phyloP scores from a whole-genome alignment of 1,284 basidiomycete genomes.

The Leccinum fuscescens region DNA sequence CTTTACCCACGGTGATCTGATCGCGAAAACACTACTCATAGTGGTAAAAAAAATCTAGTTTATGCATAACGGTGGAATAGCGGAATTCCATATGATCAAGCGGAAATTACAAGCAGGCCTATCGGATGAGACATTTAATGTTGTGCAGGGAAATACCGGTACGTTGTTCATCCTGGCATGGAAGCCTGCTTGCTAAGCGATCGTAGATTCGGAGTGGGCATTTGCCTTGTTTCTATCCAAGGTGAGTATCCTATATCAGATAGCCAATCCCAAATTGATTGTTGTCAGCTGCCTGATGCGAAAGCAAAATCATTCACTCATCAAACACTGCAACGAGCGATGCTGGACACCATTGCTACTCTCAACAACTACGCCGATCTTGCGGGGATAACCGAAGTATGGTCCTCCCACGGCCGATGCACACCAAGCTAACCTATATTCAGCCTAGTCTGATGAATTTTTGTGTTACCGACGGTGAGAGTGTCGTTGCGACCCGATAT shows the following conservation, averaged over 20 bases:
- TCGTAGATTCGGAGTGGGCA: slow-evolving; percentile 88
- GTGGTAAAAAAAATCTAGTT: slow-evolving; percentile 49
- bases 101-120: slow-evolving; percentile 72
- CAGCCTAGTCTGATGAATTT: slow-evolving; percentile 95
- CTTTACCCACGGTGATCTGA: background rate
- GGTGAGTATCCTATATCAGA: slow-evolving; percentile 37
- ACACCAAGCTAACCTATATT: slow-evolving; percentile 8
- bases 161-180: slow-evolving; percentile 17
- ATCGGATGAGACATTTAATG: slow-evolving; percentile 81
- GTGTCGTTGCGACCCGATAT: slow-evolving; percentile 92
- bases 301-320: slow-evolving; percentile 69
- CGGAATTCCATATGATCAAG: slow-evolving; percentile 80
- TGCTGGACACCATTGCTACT: slow-evolving; percentile 81
- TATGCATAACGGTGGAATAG: slow-evolving; percentile 94
- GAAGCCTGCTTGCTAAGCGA: slow-evolving; percentile 3
- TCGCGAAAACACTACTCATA: background rate
- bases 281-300: slow-evolving; percentile 71
- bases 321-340: slow-evolving; percentile 68
- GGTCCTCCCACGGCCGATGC: slow-evolving; percentile 11
- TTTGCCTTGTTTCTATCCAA: slow-evolving; percentile 90
- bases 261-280: slow-evolving; percentile 3
- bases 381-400: slow-evolving; percentile 68
- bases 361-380: slow-evolving; percentile 79
- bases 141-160: slow-evolving; percentile 92
- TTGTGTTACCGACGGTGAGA: slow-evolving; percentile 92